Conservation (phyloP, 768 basidiomycete species). For the Phlegmacium glaucopus region DNA sequence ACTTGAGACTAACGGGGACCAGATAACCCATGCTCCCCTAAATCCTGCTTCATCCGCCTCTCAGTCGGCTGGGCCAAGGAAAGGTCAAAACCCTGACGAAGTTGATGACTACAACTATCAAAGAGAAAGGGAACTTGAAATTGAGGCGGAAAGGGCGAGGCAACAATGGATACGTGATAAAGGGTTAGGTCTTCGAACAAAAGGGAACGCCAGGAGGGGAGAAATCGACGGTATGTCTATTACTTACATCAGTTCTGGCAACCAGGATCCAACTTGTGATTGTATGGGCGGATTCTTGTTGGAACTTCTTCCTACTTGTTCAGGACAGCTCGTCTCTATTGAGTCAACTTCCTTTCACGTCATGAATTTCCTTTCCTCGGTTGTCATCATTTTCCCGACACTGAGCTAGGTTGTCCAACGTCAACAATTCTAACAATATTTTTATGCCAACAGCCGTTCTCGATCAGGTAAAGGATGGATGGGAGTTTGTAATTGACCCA, state of each 20-base stretch:
- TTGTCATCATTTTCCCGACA: too few relatives aligned
- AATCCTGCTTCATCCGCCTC: conserved; percentile 66
- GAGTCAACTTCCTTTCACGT: too few relatives aligned
- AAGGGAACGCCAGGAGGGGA: conserved; percentile 58
- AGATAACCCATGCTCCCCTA: conserved; percentile 45
- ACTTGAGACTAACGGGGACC: conserved; percentile 31
- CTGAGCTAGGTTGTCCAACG: too few relatives aligned
- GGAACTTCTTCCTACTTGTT: too few relatives aligned
- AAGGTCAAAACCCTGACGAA: conserved; percentile 50
- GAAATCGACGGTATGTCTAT: conserved; percentile 77
- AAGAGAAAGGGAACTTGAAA: conserved; percentile 54
- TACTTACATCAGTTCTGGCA: not conserved
- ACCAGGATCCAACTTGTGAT: too few relatives aligned
- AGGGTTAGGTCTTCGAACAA: conserved; percentile 52
- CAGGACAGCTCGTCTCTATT: too few relatives aligned
- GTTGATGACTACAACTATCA: conserved; percentile 54
- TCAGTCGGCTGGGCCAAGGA: conserved; percentile 57
- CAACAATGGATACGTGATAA: conserved; percentile 70
- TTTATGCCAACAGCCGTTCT: conserved; percentile 56
- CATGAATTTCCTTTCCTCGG: too few relatives aligned
- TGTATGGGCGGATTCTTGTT: too few relatives aligned
- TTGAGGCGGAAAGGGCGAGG: conserved; percentile 59
- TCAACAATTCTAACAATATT: not conserved
- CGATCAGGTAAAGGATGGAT: conserved; percentile 83
- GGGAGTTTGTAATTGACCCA: conserved; percentile 83